Conservation (phyloP, 2,329 filamentous ascomycete genomes). For the Pseudogymnoascus sp. region DNA sequence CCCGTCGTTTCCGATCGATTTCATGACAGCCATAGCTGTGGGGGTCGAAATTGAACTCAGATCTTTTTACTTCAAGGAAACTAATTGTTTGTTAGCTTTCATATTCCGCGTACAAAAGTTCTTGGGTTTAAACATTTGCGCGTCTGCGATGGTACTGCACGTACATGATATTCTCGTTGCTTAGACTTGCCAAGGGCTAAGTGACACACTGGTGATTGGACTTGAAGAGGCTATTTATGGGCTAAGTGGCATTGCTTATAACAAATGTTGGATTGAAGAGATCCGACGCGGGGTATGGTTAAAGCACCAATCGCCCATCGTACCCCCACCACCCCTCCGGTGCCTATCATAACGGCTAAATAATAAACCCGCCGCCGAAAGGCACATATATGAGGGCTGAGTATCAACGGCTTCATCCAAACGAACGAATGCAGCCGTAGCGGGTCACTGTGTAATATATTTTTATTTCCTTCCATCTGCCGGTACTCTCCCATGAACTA, state of each 20-base stretch:
- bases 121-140: neutral
- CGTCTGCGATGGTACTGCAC: neutral
- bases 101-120: neutral
- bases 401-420: slow-evolving; percentile 4
- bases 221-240: slow-evolving; percentile 6
- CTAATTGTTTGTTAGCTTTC: neutral
- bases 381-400: neutral
- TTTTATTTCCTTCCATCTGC: neutral
- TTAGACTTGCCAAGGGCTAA: neutral
- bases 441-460: neutral
- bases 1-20: neutral
- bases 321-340: neutral
- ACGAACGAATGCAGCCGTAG: neutral
- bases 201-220: neutral
- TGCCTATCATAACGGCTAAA: neutral
- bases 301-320: neutral
- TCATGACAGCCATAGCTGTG: neutral
- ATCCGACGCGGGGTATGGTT: slow-evolving; percentile 1
- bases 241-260: slow-evolving; percentile 3
- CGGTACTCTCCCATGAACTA: neutral
- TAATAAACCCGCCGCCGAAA: slow-evolving; percentile 5
- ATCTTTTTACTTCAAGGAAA: neutral
- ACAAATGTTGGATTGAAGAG: neutral
- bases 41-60: neutral
- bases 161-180: slow-evolving; percentile 1